Evolutionary conservation across 129 eudicot genomes (phyloP), one percentile per base, ranked within the genome.

Genomic region (Flaveria robusta): DNA sequence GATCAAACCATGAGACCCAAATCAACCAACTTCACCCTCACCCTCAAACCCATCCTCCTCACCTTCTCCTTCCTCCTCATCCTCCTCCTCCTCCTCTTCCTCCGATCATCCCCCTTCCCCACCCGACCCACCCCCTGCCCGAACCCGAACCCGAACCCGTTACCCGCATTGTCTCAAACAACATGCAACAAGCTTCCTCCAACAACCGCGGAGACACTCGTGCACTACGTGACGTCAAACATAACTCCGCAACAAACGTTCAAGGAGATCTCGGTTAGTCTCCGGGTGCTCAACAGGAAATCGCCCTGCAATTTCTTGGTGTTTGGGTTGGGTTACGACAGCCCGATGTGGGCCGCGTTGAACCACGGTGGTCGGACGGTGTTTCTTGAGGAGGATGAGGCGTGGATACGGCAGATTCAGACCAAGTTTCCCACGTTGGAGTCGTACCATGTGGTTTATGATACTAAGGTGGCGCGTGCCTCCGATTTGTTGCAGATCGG

Each of bases 301-400:
- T 84, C 96, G 11, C 98, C 98, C 0, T 92, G 96, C 79, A 92
- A 92, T 73, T 92, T 92, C 86, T 71, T 92, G n/a, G 94, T 92
- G 13, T 92, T 92, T 46, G 98, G 98, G 5, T 59, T 92, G 12
- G 96, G 94, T 20, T 70, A 81, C 50, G 98, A 90, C 58, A 87
- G 93, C 42, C 87, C 86, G 11, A 81, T 92, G 87, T 92, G 98
- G 98, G 81, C 92, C 14, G 29, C 86, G 1, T 88, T 92, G 37
- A 92, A 92, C 74, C 87, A 88, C 71, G 90, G 90, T n/a, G 98
- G 98, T 31, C 88, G 92, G 2, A 92, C 98, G 0, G 89, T 90
- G n/a, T 92, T 92, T 67, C 80, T 92, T 0, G 98, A 92, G 46
- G 98, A 92, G 50, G 87, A 88, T 78, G 43, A 79, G 66, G 54